Conservation (phyloP, 2,329 filamentous ascomycete species). For the Hypoxylon sp. region DNA sequence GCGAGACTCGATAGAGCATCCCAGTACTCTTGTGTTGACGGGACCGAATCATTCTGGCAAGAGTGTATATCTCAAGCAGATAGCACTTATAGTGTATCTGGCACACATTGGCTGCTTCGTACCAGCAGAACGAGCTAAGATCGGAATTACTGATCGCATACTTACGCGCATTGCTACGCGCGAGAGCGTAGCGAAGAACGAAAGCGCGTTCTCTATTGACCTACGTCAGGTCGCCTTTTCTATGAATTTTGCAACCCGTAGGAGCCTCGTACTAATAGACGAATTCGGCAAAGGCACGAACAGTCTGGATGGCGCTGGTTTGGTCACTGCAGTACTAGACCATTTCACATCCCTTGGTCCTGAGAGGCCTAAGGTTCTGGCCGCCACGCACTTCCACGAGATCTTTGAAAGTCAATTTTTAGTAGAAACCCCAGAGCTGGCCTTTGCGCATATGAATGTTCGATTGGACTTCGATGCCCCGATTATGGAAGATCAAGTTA, state of each 20-base stretch:
- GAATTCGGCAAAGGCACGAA: slow-evolving; percentile 84
- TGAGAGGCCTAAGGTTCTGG: slow-evolving; percentile 70
- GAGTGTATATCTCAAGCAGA: slow-evolving; percentile 94
- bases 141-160: slow-evolving; percentile 94
- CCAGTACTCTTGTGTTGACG: slow-evolving; percentile 85
- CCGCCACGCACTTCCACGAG: slow-evolving; percentile 77
- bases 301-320: slow-evolving; percentile 69
- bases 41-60: slow-evolving; percentile 98
- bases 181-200: slow-evolving; percentile 71
- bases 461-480: slow-evolving; percentile 68
- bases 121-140: slow-evolving; percentile 80
- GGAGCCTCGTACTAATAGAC: slow-evolving; percentile 89
- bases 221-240: slow-evolving; percentile 88
- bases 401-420: slow-evolving; percentile 78
- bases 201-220: slow-evolving; percentile 81
- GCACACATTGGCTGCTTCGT: slow-evolving; percentile 95
- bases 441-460: slow-evolving; percentile 81
- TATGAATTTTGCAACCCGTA: slow-evolving; percentile 79
- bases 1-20: slow-evolving; percentile 52
- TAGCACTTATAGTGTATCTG: slow-evolving; percentile 90
- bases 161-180: slow-evolving; percentile 86
- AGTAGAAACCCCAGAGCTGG: slow-evolving; percentile 63
- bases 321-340: slow-evolving; percentile 70
- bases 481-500: slow-evolving; percentile 73
- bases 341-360: slow-evolving; percentile 66